Percentiles rank a stretch among this genome's conserved stretches.
Conservation (phyloP, 345 rosid species). For the Hevea brasiliensis region DNA sequence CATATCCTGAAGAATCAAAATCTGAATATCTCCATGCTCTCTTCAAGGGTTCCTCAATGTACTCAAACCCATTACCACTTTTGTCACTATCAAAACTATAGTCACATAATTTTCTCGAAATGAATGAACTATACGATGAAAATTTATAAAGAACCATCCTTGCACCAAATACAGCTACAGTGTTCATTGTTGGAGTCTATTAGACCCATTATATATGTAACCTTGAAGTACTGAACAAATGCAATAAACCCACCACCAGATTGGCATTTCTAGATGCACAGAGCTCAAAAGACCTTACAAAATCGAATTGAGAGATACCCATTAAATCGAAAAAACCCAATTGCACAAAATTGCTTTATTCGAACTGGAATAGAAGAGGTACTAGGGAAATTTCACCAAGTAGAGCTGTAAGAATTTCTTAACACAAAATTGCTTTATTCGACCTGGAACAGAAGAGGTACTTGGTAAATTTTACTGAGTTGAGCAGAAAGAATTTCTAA, state of each 20-base stretch:
- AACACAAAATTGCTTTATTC: not conserved
- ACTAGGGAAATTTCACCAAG: not conserved
- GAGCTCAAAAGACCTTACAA: conserved; percentile 1
- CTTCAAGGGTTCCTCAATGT: conserved; percentile 59
- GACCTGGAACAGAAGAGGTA: not conserved
- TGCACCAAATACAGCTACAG: conserved; percentile 41
- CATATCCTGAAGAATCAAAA: conserved; percentile 32
- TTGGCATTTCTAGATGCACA: conserved; percentile 3
- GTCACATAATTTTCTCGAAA: conserved; percentile 47
- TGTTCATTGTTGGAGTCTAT: conserved; percentile 45
- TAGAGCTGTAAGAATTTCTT: not conserved
- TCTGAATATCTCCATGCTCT: conserved; percentile 41
- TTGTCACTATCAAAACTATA: conserved; percentile 34
- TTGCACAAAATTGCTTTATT: conserved; percentile 1
- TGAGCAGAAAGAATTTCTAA: not conserved
- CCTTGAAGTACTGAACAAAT: conserved; percentile 18
- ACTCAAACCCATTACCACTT: conserved; percentile 40
- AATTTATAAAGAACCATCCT: conserved; percentile 41
- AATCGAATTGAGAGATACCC: conserved; percentile 23
- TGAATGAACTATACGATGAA: conserved; percentile 24
- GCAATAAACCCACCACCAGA: conserved; percentile 16
- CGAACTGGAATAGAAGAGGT: not conserved
- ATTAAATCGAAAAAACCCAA: conserved; percentile 18
- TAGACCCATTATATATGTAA: conserved; percentile 45
- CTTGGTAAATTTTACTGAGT: not conserved